phyloP scores from a whole-genome alignment of 345 rosid species.

The Brassica carinata region DNA sequence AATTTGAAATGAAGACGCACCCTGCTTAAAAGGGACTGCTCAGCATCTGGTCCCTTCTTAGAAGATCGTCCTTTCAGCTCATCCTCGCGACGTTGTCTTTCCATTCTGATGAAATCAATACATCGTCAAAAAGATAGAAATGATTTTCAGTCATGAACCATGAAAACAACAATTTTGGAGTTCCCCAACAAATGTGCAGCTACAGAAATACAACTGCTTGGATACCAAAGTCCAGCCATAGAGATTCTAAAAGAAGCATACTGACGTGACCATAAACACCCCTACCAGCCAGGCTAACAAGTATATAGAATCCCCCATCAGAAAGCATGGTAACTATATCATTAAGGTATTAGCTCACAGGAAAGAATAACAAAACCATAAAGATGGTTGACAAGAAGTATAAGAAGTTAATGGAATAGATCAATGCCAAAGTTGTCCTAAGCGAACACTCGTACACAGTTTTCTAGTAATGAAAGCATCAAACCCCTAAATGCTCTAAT shows the following conservation, averaged over 20 bases:
- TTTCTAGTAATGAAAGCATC: conserved; percentile 1
- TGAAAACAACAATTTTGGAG: neutral
- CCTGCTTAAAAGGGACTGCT: conserved; percentile 80
- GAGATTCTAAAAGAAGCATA: neutral
- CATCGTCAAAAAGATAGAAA: neutral
- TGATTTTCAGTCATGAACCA: neutral
- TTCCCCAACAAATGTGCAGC: conserved; percentile 6
- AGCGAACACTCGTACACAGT: neutral
- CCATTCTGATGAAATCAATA: conserved; percentile 62
- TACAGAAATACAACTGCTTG: conserved; percentile 6
- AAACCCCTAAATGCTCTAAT: neutral
- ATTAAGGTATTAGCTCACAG: neutral
- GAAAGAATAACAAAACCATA: conserved; percentile 2
- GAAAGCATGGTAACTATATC: conserved; percentile 3
- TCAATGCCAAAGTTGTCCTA: neutral
- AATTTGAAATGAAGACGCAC: conserved; percentile 44
- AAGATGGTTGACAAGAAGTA: conserved; percentile 13
- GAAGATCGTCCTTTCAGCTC: conserved; percentile 85
- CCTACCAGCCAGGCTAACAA: conserved; percentile 17
- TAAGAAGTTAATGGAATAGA: neutral
- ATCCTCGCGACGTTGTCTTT: conserved; percentile 96
- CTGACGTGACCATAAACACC: neutral
- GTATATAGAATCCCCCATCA: neutral
- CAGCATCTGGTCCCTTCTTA: conserved; percentile 80
- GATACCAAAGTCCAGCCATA: conserved; percentile 4